These are phyloP conservation scores for Fraxinus velutina DNA, from an alignment of 305 asterid species.

Conservation along the genomic window DNA sequence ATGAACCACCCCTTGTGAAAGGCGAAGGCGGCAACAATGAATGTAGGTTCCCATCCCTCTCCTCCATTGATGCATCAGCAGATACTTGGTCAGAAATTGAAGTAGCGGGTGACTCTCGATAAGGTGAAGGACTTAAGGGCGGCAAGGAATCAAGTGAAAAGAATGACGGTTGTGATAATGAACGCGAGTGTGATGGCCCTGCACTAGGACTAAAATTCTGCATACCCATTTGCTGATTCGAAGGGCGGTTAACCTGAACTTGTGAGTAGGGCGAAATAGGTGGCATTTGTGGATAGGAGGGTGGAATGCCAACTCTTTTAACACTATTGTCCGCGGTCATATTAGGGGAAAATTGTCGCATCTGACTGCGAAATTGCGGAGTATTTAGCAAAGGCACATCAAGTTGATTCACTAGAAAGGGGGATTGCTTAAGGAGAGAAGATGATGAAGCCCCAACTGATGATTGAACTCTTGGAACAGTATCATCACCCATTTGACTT, in stretches of 20 bases:
- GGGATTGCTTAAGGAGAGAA: slow-evolving; percentile 29
- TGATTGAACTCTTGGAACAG: slow-evolving; percentile 50
- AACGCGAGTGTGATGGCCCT: slow-evolving; percentile 44
- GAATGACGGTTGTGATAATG: slow-evolving; percentile 45
- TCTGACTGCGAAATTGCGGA: slow-evolving; percentile 38
- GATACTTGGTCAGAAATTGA: slow-evolving; percentile 28
- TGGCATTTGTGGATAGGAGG: slow-evolving; percentile 62
- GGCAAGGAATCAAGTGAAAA: slow-evolving; percentile 52
- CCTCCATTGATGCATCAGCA: slow-evolving; percentile 42
- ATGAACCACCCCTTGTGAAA: slow-evolving; percentile 31
- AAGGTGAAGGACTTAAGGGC: slow-evolving; percentile 51
- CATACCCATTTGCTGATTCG: slow-evolving; percentile 36
- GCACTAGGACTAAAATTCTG: slow-evolving; percentile 34
- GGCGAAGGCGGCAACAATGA: slow-evolving; percentile 42
- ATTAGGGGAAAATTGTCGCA: slow-evolving; percentile 47
- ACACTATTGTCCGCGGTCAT: slow-evolving; percentile 29
- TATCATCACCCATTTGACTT: slow-evolving; percentile 36
- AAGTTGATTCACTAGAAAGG: slow-evolving; percentile 34
- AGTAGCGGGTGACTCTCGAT: slow-evolving; percentile 29
- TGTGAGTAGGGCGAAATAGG: slow-evolving; percentile 69
- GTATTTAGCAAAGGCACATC: slow-evolving; percentile 41
- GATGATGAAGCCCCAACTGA: slow-evolving; percentile 49
- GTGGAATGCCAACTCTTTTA: slow-evolving; percentile 54
- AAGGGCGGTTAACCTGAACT: slow-evolving; percentile 38
- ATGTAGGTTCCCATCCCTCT: slow-evolving; percentile 34